Evolutionary conservation across 2,329 filamentous ascomycete species (phyloP), one percentile per base, ranked within the genome.

Genomic region (Talaromyces atroroseus): DNA sequence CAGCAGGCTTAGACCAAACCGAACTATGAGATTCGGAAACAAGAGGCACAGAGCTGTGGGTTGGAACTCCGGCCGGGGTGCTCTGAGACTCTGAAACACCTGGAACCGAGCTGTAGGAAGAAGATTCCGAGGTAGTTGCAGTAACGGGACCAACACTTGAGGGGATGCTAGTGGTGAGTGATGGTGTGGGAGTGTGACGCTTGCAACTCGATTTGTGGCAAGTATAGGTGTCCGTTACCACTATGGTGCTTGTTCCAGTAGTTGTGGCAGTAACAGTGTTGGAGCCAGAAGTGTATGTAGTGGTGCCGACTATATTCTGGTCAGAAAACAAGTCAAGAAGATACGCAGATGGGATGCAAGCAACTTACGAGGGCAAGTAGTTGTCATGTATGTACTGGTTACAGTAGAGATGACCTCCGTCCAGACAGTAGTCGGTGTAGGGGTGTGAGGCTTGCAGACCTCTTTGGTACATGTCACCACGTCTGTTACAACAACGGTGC

Each of bases 381-480:
- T 57, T 14, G 55, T 57, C 24, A 38, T 53, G 34, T 49, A 49
- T 3, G 54, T 40, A 10, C 46, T 48, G 12, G 40, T 48, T 4
- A 48, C 24, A n/a, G 46, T 48, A 2, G 34, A 44, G 8, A 44
- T n/a, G 32, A 44, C 40, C 18, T 44, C 40, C 1, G 40, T 44
- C 40, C 18, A 21, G 20, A 44, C 40, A 44, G 55, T 47, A 42
- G 49, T 38, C n/a, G 45, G 16, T 14, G 51, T 46, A 34, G 36
- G 29, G 32, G 54, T 58, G 16, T 58, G 50, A 24, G 51, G 46
- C 2, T 53, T 24, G 51, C 54, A 57, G 14, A 34, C 36, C 7
- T 53, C 54, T 34, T 53, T 57, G 49, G 50, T 49, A 36, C 57
- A 59, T 18, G 57, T 59, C 54, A 59, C 57, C 24, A 49, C 52